phyloP scores from a whole-genome alignment of 2,329 filamentous ascomycete species.

The Fusarium odoratissimum region DNA sequence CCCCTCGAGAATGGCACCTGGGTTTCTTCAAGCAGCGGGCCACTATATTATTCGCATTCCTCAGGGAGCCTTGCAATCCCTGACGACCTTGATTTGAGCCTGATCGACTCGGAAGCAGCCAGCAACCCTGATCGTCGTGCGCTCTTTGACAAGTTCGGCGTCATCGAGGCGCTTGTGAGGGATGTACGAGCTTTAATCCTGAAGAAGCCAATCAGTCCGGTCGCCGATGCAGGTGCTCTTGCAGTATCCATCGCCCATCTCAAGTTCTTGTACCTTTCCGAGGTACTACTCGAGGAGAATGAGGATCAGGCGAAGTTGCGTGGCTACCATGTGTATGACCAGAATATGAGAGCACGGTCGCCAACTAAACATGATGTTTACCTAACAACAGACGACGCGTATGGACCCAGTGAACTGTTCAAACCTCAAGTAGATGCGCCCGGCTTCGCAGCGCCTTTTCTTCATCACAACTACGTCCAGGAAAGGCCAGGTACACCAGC shows the following conservation, averaged over 20 bases:
- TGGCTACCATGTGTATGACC: conserved; percentile 11
- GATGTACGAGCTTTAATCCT: conserved; percentile 23
- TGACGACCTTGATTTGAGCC: conserved; percentile 6
- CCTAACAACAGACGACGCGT: conserved; percentile 20
- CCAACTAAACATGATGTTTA: conserved; percentile 16
- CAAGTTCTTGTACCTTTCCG: conserved; percentile 35
- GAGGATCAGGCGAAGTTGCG: not conserved
- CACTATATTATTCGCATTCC: conserved; percentile 26
- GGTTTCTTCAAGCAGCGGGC: conserved; percentile 17
- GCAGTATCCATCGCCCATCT: conserved; percentile 14
- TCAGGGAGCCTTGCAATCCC: conserved; percentile 19
- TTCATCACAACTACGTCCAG: conserved; percentile 18
- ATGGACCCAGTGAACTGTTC: conserved; percentile 17
- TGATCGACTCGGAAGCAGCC: conserved; percentile 21
- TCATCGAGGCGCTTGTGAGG: conserved; percentile 12
- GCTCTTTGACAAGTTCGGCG: conserved; percentile 28
- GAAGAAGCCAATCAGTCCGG: not conserved
- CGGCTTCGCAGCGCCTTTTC: not conserved
- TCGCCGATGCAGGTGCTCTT: not conserved
- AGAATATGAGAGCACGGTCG: not conserved
- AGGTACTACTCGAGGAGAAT: not conserved
- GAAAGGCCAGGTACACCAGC: conserved; percentile 11
- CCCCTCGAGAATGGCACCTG: conserved; percentile 30
- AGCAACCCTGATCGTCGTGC: conserved; percentile 16
- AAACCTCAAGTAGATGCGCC: not conserved